Percentiles rank a stretch among this genome's conserved stretches.
Evolutionary conservation across 768 basidiomycete species (phyloP).

Genomic region (Clitopilus hobsonii): DNA sequence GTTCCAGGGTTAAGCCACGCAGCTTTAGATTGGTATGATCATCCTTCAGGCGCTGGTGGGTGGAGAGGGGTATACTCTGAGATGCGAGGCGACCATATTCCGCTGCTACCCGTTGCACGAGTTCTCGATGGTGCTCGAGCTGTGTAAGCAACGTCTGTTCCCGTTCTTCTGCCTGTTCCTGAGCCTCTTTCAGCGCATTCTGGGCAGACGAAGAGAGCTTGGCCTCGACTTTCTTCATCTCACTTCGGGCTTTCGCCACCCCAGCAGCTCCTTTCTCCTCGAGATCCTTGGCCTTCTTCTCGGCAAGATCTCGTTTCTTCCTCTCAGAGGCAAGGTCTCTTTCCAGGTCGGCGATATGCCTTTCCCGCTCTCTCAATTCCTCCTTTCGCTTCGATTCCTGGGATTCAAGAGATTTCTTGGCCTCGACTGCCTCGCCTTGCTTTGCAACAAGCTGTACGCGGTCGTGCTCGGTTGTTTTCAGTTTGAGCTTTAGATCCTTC

Average conservation of each 20-base stretch:
- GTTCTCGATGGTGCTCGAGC: constrained; percentile 43
- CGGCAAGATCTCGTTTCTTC: constrained; percentile 43
- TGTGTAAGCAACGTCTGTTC: constrained; percentile 45
- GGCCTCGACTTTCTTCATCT: not conserved
- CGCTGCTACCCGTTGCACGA: constrained; percentile 43
- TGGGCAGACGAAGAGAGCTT: constrained; percentile 11
- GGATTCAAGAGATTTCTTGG: constrained; percentile 43
- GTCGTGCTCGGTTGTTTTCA: constrained; percentile 56
- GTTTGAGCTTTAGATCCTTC: constrained; percentile 56
- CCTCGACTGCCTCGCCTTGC: constrained; percentile 46
- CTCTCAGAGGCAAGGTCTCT: constrained; percentile 44
- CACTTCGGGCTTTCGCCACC: not conserved
- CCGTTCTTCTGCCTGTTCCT: constrained; percentile 25
- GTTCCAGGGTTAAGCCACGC: constrained; percentile 50
- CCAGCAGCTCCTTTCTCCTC: constrained; percentile 39
- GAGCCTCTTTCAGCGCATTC: constrained; percentile 23
- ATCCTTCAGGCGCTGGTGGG: constrained; percentile 34
- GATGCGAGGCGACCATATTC: constrained; percentile 51
- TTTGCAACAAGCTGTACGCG: constrained; percentile 45
- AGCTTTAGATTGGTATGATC: constrained; percentile 34
- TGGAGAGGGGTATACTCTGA: constrained; percentile 31
- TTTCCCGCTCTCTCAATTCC: constrained; percentile 52
- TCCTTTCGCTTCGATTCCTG: constrained; percentile 48
- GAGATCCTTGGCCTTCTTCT: constrained; percentile 38
- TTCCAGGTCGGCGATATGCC: constrained; percentile 51